These are phyloP conservation scores for Diaporthe sp. DNA, from an alignment of 2,329 filamentous ascomycete species.

Conservation along the genomic window DNA sequence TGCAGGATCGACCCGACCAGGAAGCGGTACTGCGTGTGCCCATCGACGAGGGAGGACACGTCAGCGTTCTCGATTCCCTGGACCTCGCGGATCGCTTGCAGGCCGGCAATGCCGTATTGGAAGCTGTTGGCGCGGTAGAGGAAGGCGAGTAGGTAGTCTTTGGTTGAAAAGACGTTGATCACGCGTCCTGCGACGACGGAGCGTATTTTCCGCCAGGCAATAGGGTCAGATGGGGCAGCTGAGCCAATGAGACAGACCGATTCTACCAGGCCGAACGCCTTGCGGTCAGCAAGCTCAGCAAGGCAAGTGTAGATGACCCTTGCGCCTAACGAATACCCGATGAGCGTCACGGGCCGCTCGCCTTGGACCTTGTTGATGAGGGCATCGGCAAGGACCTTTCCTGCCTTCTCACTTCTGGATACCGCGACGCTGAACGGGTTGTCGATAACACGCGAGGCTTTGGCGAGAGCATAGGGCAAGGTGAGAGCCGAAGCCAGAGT, in stretches of 20 bases:
- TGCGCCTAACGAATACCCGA: slow-evolving; percentile 86
- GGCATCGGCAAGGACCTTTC: slow-evolving; percentile 82
- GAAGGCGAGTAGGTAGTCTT: slow-evolving; percentile 89
- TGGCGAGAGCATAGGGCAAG: slow-evolving; percentile 76
- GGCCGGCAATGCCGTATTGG: slow-evolving; percentile 83
- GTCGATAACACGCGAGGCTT: slow-evolving; percentile 77
- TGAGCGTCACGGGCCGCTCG: slow-evolving; percentile 81
- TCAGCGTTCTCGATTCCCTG: slow-evolving; percentile 71
- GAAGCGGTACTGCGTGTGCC: slow-evolving; percentile 50
- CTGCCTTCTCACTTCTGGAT: slow-evolving; percentile 82
- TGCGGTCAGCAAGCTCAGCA: slow-evolving; percentile 78
- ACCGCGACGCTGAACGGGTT: slow-evolving; percentile 85
- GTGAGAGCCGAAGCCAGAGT: slow-evolving; percentile 73
- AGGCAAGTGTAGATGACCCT: slow-evolving; percentile 87
- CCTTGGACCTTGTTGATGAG: slow-evolving; percentile 86
- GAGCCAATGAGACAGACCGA: slow-evolving; percentile 85
- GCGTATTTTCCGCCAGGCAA: slow-evolving; percentile 81
- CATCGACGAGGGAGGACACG: slow-evolving; percentile 59
- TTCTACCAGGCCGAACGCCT: slow-evolving; percentile 86
- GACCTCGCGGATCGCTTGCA: slow-evolving; percentile 79
- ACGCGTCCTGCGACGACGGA: slow-evolving; percentile 83
- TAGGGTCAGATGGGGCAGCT: slow-evolving; percentile 77
- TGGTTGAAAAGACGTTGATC: slow-evolving; percentile 88
- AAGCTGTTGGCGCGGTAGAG: slow-evolving; percentile 87
- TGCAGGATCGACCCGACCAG: slow-evolving; percentile 61